Evolutionary conservation across 805 yeast species (phyloP), one percentile per base, ranked within the genome.

Genomic region (Starmerella vitae): DNA sequence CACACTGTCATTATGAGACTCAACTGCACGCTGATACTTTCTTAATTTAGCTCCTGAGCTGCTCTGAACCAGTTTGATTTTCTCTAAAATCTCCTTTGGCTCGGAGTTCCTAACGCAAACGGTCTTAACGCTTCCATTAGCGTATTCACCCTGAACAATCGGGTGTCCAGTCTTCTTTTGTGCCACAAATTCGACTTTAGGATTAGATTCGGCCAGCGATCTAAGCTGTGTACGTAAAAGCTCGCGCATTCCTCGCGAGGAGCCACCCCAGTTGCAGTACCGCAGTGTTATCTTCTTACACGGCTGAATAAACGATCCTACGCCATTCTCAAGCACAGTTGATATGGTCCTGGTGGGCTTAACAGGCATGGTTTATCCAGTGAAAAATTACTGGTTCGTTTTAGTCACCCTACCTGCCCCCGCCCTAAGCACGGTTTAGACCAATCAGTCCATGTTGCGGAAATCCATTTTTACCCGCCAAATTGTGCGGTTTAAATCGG

Each of bases 251-350:
- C 96, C 96, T 37, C 68, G 67, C 1, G 97, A 86, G 2, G 93
- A 79, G 18, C 96, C 97, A 31, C 96, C 97, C 78, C 93, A 79
- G 67, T 91, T 85, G 64, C 95, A 85, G 63, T 77, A 91, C 44
- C 81, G 78, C 33, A 91, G 58, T 1, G 78, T 69, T 37, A 91
- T 69, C 54, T 71, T 74, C 51, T 71, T 74, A 64, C 97, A 85
- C 43, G 66, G 61, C 41, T 52, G 60, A 24, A 53, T 55, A 37
- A 58, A 60, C 24, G 58, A 43, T 20, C 63, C 62, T 18, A 60
- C 51, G 7, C 64, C 63, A 43, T 60, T 59, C 32, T 43, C 41
- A 14, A 52, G 37, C 18, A 42, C 25, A n/a, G 49, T 39, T 15
- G 38, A 38, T 24, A 46, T 42, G 29, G 31, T 43, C 31, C 32